A percentile compares a stretch with the other conserved stretches of the same genome.
These are phyloP conservation scores for Cyberlindnera samutprakarnensis DNA, from an alignment of 805 yeast genomes.

Conservation along the genomic window DNA sequence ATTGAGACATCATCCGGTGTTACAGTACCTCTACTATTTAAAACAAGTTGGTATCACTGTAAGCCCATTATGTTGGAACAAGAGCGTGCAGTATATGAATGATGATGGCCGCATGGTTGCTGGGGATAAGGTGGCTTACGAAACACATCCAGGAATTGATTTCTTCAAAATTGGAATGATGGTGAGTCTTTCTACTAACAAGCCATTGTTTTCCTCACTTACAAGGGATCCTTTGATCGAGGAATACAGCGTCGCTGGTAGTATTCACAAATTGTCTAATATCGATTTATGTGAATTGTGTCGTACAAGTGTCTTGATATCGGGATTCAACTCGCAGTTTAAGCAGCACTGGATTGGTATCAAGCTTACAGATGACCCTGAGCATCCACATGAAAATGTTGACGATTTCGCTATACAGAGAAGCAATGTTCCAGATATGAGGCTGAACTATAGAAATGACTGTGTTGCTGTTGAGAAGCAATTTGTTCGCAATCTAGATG, in stretches of 20 bases:
- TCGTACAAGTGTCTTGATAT: conserved; percentile 21
- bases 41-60: conserved; percentile 23
- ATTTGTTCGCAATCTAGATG: too few species aligned
- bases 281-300: conserved; percentile 23
- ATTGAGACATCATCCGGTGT: conserved; percentile 16
- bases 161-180: conserved; percentile 21
- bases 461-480: conserved; percentile 15
- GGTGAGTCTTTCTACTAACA: conserved; percentile 19
- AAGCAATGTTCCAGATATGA: conserved; percentile 22
- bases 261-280: conserved; percentile 18
- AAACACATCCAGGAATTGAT: conserved; percentile 17
- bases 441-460: conserved; percentile 19
- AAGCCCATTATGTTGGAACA: conserved; percentile 25
- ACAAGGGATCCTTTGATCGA: conserved; percentile 24
- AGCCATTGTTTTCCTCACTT: conserved; percentile 20
- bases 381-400: conserved; percentile 7
- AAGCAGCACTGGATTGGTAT: conserved; percentile 25
- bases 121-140: conserved; percentile 10
- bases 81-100: conserved; percentile 15
- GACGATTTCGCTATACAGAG: conserved; percentile 21
- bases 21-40: conserved; percentile 21
- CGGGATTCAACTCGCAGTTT: conserved; percentile 18
- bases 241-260: conserved; percentile 22
- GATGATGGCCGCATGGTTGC: conserved; percentile 16
- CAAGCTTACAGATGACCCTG: conserved; percentile 5